These are phyloP conservation scores for Kondoa malvinella DNA, from an alignment of 768 basidiomycete genomes.

Conservation along the genomic window DNA sequence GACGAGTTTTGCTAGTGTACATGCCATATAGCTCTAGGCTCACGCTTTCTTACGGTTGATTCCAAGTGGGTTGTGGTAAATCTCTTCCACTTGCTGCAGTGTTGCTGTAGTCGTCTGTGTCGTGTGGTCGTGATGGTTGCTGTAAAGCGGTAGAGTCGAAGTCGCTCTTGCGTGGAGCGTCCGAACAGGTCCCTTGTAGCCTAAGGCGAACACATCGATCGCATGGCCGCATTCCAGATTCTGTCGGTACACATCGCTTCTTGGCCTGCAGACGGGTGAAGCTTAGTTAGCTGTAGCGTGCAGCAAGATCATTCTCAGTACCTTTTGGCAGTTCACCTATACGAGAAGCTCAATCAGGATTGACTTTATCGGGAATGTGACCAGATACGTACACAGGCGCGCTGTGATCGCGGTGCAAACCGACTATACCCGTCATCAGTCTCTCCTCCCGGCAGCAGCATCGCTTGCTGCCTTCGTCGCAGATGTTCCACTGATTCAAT, in stretches of 20 bases:
- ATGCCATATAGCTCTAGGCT: no score
- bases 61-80: no score
- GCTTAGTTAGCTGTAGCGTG: no score
- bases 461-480: background rate
- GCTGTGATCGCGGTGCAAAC: background rate
- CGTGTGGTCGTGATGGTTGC: background rate
- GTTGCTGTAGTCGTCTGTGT: no score
- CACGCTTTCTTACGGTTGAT: no score
- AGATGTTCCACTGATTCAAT: background rate
- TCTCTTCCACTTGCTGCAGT: no score
- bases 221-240: background rate
- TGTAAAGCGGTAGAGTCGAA: background rate
- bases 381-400: background rate
- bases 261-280: no score
- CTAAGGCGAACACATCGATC: background rate
- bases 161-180: background rate
- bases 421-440: background rate
- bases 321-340: background rate
- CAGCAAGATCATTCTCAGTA: background rate
- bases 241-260: background rate
- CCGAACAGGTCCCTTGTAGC: background rate
- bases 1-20: no score
- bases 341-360: no score
- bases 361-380: no score
- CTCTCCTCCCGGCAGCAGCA: background rate